Percentiles rank a stretch among this genome's conserved stretches.
Conservation (phyloP, 2,329 filamentous ascomycete genomes). For the Pseudonectria foliicola region DNA sequence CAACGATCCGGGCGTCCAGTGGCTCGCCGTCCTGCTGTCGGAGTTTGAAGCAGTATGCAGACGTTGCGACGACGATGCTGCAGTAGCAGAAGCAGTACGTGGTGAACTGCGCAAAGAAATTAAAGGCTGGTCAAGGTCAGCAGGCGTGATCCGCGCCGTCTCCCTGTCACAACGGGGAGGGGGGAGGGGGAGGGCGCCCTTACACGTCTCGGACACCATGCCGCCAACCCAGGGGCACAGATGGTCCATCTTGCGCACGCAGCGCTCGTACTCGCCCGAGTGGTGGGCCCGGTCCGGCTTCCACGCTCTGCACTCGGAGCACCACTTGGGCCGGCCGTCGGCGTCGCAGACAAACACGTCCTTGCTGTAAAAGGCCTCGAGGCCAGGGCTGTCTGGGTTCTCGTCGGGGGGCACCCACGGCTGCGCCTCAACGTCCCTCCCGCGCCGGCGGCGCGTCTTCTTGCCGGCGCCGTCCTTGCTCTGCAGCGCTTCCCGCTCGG, state of each 20-base stretch:
- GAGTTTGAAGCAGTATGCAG: slow-evolving; percentile 56
- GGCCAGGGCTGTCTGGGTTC: slow-evolving; percentile 55
- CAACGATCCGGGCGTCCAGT: slow-evolving; percentile 56
- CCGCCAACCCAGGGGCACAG: slow-evolving; percentile 97
- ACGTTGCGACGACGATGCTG: slow-evolving; percentile 53
- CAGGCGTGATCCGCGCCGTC: not conserved
- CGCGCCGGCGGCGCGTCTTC: slow-evolving; percentile 11
- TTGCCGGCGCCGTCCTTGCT: slow-evolving; percentile 15
- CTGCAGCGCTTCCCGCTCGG: slow-evolving; percentile 32
- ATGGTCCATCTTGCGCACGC: slow-evolving; percentile 87
- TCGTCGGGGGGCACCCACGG: slow-evolving; percentile 34
- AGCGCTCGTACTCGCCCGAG: slow-evolving; percentile 72
- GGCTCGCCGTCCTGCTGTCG: slow-evolving; percentile 34
- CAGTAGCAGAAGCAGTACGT: slow-evolving; percentile 66
- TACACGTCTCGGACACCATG: slow-evolving; percentile 74
- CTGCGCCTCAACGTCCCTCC: slow-evolving; percentile 21
- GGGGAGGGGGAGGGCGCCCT: too few relatives aligned
- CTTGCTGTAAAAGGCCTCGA: slow-evolving; percentile 73
- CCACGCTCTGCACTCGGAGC: slow-evolving; percentile 74
- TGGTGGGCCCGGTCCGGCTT: slow-evolving; percentile 87
- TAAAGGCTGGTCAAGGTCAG: slow-evolving; percentile 53
- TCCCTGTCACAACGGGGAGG: not conserved
- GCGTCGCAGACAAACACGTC: slow-evolving; percentile 78
- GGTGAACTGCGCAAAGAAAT: slow-evolving; percentile 87
- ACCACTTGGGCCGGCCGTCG: slow-evolving; percentile 83